Percentiles rank a stretch among this genome's conserved stretches.
Conservation (phyloP, 306 rosid species). For the Pyrus betulifolia region DNA sequence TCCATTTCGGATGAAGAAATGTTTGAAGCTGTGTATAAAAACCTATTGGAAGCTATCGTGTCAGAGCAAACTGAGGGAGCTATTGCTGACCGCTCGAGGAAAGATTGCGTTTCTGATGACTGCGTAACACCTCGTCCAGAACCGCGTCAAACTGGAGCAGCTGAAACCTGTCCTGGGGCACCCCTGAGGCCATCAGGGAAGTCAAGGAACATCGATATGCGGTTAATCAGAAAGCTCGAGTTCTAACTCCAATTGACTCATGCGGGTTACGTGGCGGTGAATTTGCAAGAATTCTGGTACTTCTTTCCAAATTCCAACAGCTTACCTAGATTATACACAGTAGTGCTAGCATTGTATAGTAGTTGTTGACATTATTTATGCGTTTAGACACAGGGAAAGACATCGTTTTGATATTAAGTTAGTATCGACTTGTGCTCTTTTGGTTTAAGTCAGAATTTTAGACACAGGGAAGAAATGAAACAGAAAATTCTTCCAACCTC, state of each 20-base stretch:
- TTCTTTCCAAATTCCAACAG: conserved; percentile 6
- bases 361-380: conserved; percentile 1
- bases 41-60: conserved; percentile 54
- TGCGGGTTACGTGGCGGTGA: background rate
- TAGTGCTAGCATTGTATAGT: conserved; percentile 24
- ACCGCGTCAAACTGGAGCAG: conserved; percentile 16
- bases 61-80: conserved; percentile 36
- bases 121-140: conserved; percentile 44
- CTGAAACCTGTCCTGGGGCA: conserved; percentile 60
- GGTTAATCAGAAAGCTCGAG: conserved; percentile 67
- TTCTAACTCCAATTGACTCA: conserved; percentile 31
- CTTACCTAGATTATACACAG: conserved; percentile 11
- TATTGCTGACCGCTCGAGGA: conserved; percentile 22
- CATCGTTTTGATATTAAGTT: background rate
- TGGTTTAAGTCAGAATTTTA: background rate
- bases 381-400: background rate
- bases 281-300: conserved; percentile 14
- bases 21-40: conserved; percentile 43
- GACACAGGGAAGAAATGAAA: background rate
- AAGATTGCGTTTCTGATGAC: conserved; percentile 18
- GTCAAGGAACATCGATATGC: conserved; percentile 34
- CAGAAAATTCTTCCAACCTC: background rate
- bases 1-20: conserved; percentile 55
- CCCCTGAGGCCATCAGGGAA: conserved; percentile 38
- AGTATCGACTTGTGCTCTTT: background rate